Evolutionary conservation across 495 filamentous ascomycete species (phyloP).

Genomic region (Tuber melanosporum): DNA sequence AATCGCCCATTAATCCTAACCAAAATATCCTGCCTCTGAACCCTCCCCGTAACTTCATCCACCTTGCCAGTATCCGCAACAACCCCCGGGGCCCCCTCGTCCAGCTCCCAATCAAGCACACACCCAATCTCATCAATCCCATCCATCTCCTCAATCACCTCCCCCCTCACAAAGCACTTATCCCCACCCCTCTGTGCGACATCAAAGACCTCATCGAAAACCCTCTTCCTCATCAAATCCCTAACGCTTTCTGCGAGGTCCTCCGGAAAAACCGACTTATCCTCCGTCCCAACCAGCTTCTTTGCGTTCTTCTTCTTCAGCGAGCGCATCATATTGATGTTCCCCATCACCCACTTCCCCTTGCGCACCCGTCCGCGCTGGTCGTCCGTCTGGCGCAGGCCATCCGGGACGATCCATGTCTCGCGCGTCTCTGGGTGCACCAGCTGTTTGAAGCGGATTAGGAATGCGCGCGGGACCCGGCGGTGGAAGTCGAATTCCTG

Average conservation of each 20-base stretch:
- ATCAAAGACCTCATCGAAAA: conserved; percentile 46
- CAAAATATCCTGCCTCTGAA: conserved; percentile 13
- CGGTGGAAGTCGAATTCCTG: conserved; percentile 31
- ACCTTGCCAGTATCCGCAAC: not conserved
- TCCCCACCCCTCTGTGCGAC: conserved; percentile 43
- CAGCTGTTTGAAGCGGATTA: conserved; percentile 31
- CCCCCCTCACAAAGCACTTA: not conserved
- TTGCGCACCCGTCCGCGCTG: conserved; percentile 7
- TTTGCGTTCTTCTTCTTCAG: conserved; percentile 18
- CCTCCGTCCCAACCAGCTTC: conserved; percentile 16
- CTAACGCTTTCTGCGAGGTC: conserved; percentile 31
- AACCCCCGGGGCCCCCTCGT: conserved; percentile 1
- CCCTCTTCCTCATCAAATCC: conserved; percentile 24
- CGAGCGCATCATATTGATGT: conserved; percentile 10
- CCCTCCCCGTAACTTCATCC: not conserved
- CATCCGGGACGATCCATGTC: conserved; percentile 30
- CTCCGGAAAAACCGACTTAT: conserved; percentile 16
- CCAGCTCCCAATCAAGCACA: conserved; percentile 27
- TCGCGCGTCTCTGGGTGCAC: conserved; percentile 30
- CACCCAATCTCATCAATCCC: conserved; percentile 36
- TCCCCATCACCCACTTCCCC: conserved; percentile 20
- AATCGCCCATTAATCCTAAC: conserved; percentile 21
- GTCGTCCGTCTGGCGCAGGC: conserved; percentile 24
- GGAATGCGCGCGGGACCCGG: conserved; percentile 30
- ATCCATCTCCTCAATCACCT: conserved; percentile 49